phyloP scores from a whole-genome alignment of 805 yeast species.

The Naumovozyma baii region DNA sequence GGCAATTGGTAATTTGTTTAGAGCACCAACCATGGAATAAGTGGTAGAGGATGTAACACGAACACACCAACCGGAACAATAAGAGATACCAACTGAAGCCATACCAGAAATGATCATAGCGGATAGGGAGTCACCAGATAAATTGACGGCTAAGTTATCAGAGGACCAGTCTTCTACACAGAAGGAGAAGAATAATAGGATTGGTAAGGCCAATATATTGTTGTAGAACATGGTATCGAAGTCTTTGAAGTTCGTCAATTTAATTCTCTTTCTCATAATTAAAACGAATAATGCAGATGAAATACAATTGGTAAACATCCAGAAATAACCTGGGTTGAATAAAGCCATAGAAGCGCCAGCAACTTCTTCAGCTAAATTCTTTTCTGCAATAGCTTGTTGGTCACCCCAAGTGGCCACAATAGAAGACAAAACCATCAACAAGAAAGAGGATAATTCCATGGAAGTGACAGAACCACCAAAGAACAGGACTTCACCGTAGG shows the following conservation, averaged over 20 bases:
- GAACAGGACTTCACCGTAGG: constrained; percentile 97
- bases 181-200: constrained; percentile 65
- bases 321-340: constrained; percentile 70
- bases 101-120: constrained; percentile 87
- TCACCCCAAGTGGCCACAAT: constrained; percentile 93
- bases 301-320: constrained; percentile 95
- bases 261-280: constrained; percentile 94
- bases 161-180: constrained; percentile 89
- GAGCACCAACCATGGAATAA: constrained; percentile 98
- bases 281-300: constrained; percentile 90
- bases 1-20: constrained; percentile 96
- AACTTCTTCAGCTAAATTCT: constrained; percentile 24
- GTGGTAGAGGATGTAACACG: constrained; percentile 98
- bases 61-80: constrained; percentile 99
- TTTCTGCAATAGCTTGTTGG: constrained; percentile 28
- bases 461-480: constrained; percentile 87
- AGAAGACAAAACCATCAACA: constrained; percentile 91
- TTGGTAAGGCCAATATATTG: constrained; percentile 88
- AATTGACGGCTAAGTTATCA: constrained; percentile 62
- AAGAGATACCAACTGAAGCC: constrained; percentile 92
- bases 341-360: constrained; percentile 30
- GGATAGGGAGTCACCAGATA: constrained; percentile 63
- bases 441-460: constrained; percentile 81
- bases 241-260: constrained; percentile 92
- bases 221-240: constrained; percentile 98